Evolutionary conservation across 805 yeast species (phyloP), one percentile per base, ranked within the genome.

Genomic region (Candida schatavii): DNA sequence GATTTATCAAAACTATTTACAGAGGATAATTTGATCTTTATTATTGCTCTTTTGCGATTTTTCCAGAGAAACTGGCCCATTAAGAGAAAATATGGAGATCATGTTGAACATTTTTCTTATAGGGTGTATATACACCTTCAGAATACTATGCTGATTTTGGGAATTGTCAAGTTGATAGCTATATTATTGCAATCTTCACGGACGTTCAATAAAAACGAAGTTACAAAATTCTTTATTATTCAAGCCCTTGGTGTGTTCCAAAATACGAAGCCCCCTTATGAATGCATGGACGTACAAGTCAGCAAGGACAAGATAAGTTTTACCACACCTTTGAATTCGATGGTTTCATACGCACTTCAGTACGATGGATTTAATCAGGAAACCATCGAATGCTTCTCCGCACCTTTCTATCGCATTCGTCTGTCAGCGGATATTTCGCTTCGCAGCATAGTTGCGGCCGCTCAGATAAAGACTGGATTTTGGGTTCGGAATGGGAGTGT

Each of bases 401-500:
- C 40, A 0, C 77, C 76, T 36, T 70, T 76, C 44, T 49, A 75
- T 40, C 57, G 57, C 3, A 66, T 81, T 14, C n/a, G n/a, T n/a
- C n/a, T n/a, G n/a, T n/a, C n/a, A n/a, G 69, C 85, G 0, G 88
- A 83, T 56, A 66, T 74, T 39, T 72, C 84, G 0, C 56, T 85
- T 37, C 71, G 85, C 55, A 74, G 83, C 13, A 64, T 81, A 25
- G 88, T 82, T 1, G 62, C 83, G 23, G 72, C 77, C 15, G 62
- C 81, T 3, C 91, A 85, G 52, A 76, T 83, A 2, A 74, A 73
- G 26, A 64, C 76, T 1, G 85, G 85, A 1, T 78, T 77, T 46
- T 85, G 93, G 93, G 75, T 85, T 2, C 74, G 91, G 62, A 85
- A 85, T 52, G 93, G 93, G 17, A 54, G 66, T 40, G 69, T 76